A percentile compares a stretch with the other conserved stretches of the same genome.
Evolutionary conservation across 345 rosid genomes (phyloP).

Genomic region (Bretschneidera sinensis): DNA sequence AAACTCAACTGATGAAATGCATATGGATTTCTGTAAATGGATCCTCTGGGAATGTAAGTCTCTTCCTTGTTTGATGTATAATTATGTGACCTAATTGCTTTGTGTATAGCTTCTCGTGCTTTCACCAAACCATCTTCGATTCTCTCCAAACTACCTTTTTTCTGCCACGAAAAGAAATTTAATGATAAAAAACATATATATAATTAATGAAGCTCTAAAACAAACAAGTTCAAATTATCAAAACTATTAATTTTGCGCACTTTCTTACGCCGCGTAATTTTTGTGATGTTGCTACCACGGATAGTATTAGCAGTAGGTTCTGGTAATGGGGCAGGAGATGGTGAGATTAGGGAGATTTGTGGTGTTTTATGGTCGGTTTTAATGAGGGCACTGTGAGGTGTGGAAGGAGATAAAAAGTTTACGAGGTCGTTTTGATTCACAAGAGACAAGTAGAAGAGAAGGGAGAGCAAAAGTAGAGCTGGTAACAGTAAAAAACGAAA

Average conservation of each 20-base stretch:
- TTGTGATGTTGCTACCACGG: too few relatives aligned
- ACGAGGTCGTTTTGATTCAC: too few relatives aligned
- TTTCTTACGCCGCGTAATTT: background rate
- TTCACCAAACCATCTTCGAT: constrained; percentile 35
- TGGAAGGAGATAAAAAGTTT: too few relatives aligned
- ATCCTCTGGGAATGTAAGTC: constrained; percentile 41
- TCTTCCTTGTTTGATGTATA: constrained; percentile 30
- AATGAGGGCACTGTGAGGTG: too few relatives aligned
- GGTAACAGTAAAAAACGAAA: too few relatives aligned
- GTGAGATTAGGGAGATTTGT: background rate
- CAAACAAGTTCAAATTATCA: background rate
- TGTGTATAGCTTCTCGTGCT: constrained; percentile 42
- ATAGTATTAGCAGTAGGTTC: background rate
- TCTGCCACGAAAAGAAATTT: constrained; percentile 3
- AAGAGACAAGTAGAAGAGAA: too few relatives aligned
- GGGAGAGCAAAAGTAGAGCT: too few relatives aligned
- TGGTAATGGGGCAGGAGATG: background rate
- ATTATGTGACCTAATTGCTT: constrained; percentile 34
- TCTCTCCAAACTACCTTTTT: constrained; percentile 18
- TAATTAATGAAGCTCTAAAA: background rate
- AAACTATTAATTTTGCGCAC: background rate
- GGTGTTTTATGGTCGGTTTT: background rate
- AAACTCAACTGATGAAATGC: constrained; percentile 59
- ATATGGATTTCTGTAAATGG: constrained; percentile 43
- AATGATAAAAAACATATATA: background rate